Evolutionary conservation across 495 filamentous ascomycete genomes (phyloP).

Genomic region (Podospora pseudopauciseta): DNA sequence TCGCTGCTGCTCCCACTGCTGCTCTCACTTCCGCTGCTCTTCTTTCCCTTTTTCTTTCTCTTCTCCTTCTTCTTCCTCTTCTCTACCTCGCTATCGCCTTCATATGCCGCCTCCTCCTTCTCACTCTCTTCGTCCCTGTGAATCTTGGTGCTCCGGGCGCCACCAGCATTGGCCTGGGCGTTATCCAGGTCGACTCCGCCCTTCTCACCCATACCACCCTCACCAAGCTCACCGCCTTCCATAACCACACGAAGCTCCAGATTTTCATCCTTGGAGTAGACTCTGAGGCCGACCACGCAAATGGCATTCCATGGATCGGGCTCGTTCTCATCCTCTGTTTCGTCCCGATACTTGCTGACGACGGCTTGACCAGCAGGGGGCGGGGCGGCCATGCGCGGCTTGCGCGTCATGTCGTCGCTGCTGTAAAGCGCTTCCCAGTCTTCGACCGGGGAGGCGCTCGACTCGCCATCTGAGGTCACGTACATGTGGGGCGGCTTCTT

Average conservation of each 20-base stretch:
- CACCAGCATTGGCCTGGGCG: constrained; percentile 50
- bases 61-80: constrained; percentile 25
- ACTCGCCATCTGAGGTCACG: constrained; percentile 43
- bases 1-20: constrained; percentile 17
- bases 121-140: constrained; percentile 27
- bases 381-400: constrained; percentile 40
- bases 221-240: constrained; percentile 46
- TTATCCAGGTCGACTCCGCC: constrained; percentile 48
- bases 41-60: constrained; percentile 19
- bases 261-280: constrained; percentile 48
- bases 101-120: constrained; percentile 32
- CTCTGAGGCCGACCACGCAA: constrained; percentile 47
- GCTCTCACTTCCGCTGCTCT: constrained; percentile 17
- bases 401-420: constrained; percentile 49
- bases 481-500: constrained; percentile 31
- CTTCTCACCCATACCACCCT: constrained; percentile 51
- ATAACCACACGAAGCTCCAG: constrained; percentile 47
- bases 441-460: constrained; percentile 46
- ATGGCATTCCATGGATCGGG: constrained; percentile 52
- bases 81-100: constrained; percentile 34
- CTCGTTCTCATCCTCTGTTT: constrained; percentile 44
- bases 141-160: constrained; percentile 26
- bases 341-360: constrained; percentile 40
- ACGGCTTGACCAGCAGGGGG: constrained; percentile 27
- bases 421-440: constrained; percentile 51